These are phyloP conservation scores for Phytopythium vexans DNA, from an alignment of 352 stramenopile genomes.

Conservation along the genomic window DNA sequence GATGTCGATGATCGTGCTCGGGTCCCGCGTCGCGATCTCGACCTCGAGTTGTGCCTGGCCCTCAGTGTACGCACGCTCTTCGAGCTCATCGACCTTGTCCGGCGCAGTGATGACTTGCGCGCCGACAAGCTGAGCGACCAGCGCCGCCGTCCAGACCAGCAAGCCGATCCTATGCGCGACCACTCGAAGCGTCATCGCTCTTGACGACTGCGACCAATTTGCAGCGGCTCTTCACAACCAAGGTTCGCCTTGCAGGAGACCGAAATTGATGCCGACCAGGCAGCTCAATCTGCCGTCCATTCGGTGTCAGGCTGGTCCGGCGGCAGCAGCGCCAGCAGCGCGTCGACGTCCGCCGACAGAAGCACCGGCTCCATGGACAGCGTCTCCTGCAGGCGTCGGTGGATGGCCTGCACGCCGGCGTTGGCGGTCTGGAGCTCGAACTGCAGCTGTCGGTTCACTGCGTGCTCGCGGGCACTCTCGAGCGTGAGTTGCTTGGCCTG, in stretches of 20 bases:
- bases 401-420: slow-evolving; percentile 36
- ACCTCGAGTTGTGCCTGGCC: slow-evolving; percentile 37
- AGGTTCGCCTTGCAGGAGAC: too few species aligned
- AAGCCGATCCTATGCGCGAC: too few species aligned
- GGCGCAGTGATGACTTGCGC: slow-evolving; percentile 61
- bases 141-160: too few species aligned
- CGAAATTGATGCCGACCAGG: too few species aligned
- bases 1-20: slow-evolving; percentile 48
- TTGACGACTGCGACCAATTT: background rate
- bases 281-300: background rate
- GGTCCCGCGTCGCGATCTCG: slow-evolving; percentile 36
- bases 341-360: slow-evolving; percentile 42
- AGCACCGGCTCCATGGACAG: slow-evolving; percentile 58
- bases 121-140: background rate
- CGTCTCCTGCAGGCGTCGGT: slow-evolving; percentile 29
- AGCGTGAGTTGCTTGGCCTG: slow-evolving; percentile 56
- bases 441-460: slow-evolving; percentile 50
- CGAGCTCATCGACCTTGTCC: slow-evolving; percentile 68
- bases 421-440: slow-evolving; percentile 38
- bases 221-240: background rate
- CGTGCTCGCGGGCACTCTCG: slow-evolving; percentile 44
- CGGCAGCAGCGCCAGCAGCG: slow-evolving; percentile 20
- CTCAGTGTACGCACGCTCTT: slow-evolving; percentile 43
- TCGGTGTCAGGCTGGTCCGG: slow-evolving; percentile 2
- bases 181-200: too few species aligned